Evolutionary conservation across 129 eudicot genomes (phyloP).

Genomic region (Smallanthus sonchifolius): DNA sequence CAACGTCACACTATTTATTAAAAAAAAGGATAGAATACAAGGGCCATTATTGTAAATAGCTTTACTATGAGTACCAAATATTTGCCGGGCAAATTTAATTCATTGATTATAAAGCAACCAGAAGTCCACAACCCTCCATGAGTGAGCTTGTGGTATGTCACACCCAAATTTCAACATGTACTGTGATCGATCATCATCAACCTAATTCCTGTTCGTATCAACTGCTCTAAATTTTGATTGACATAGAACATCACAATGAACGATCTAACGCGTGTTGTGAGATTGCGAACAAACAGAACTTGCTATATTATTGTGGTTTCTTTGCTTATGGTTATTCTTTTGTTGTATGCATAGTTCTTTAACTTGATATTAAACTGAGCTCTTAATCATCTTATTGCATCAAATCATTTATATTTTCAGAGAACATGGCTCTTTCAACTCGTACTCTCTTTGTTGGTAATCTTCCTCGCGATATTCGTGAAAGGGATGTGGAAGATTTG

Average conservation of each 20-base stretch:
- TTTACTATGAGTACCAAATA: too few species aligned
- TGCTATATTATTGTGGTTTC: too few species aligned
- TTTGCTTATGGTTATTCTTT: too few species aligned
- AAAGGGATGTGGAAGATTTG: slow-evolving; percentile 83
- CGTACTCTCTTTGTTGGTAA: slow-evolving; percentile 83
- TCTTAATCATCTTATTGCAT: not conserved
- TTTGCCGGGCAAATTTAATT: too few species aligned
- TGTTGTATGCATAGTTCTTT: not conserved
- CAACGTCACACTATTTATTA: too few species aligned
- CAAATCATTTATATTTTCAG: slow-evolving; percentile 21
- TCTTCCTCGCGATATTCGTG: slow-evolving; percentile 91
- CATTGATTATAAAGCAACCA: not conserved
- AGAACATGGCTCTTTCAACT: slow-evolving; percentile 54
- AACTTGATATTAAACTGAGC: not conserved
- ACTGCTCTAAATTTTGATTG: not conserved
- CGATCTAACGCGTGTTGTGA: too few species aligned
- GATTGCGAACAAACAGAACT: too few species aligned
- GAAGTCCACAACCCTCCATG: not conserved
- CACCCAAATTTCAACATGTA: not conserved
- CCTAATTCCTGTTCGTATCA: not conserved
- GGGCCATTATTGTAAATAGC: too few species aligned
- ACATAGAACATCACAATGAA: too few species aligned
- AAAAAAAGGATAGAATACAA: too few species aligned
- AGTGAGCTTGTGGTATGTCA: not conserved
- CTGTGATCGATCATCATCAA: not conserved